A percentile compares a stretch with the other conserved stretches of the same genome.
Conservation (phyloP, 2,329 filamentous ascomycete species). For the Aspergillus luchuensis region DNA sequence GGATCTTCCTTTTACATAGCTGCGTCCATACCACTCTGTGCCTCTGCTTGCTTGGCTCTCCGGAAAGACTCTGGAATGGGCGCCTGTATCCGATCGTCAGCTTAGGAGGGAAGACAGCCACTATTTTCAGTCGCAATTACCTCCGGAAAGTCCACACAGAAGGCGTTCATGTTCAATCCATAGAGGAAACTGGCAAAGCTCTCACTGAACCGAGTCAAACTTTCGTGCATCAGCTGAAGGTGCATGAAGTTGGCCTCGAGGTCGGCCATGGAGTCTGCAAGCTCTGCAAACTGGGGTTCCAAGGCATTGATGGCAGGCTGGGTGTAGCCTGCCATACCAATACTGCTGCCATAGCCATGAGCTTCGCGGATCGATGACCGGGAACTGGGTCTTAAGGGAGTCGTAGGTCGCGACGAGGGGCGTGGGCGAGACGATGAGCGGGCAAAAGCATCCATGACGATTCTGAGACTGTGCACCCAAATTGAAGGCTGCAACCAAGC, state of each 20-base stretch:
- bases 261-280: conserved; percentile 91
- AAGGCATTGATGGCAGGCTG: conserved; percentile 73
- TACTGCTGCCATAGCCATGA: conserved; percentile 53
- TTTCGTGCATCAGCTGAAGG: conserved; percentile 95
- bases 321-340: conserved; percentile 40
- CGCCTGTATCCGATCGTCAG: conserved; percentile 55
- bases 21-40: conserved; percentile 45
- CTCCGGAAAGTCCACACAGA: conserved; percentile 97
- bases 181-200: conserved; percentile 95
- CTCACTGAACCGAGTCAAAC: conserved; percentile 87
- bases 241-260: conserved; percentile 98
- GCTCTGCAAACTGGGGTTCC: conserved; percentile 88
- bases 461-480: neutral
- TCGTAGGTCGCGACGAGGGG: conserved; percentile 76
- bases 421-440: conserved; percentile 64
- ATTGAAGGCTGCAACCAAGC: conserved; percentile 5
- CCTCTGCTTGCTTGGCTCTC: conserved; percentile 62
- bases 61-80: conserved; percentile 82
- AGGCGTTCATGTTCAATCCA: conserved; percentile 97
- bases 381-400: conserved; percentile 85
- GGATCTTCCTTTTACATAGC: too few species aligned
- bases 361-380: conserved; percentile 84
- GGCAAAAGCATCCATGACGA: conserved; percentile 35
- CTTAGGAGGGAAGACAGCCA: neutral
- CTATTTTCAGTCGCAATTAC: conserved; percentile 47